Evolutionary conservation across 768 basidiomycete genomes (phyloP).

Genomic region (Auriscalpium vulgare): DNA sequence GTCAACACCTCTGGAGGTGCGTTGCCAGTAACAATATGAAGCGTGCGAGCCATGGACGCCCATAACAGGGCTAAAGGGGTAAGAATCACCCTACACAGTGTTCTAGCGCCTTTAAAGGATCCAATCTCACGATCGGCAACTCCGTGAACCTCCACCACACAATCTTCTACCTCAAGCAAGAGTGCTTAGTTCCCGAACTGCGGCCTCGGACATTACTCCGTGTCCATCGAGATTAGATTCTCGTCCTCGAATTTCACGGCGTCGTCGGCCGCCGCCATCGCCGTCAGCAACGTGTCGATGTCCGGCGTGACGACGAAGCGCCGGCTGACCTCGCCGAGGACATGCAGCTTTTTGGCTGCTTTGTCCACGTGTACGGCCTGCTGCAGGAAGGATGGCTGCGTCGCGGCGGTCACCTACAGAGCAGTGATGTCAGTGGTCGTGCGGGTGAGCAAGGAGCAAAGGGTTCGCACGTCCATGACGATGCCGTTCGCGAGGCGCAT

Average conservation of each 20-base stretch:
- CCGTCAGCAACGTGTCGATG: constrained; percentile 61
- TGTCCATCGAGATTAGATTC: constrained; percentile 50
- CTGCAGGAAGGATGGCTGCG: constrained; percentile 82
- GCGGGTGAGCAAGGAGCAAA: not conserved
- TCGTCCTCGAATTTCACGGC: constrained; percentile 30
- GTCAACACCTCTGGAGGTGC: too few relatives aligned
- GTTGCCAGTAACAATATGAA: too few relatives aligned
- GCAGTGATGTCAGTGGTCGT: not conserved
- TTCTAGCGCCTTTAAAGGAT: too few relatives aligned
- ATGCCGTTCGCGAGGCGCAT: constrained; percentile 79
- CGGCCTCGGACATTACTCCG: constrained; percentile 6
- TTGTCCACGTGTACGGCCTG: constrained; percentile 73
- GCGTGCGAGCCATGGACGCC: too few relatives aligned
- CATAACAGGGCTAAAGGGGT: too few relatives aligned
- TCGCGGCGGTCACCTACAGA: constrained; percentile 67
- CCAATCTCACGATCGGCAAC: too few relatives aligned
- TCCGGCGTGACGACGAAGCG: constrained; percentile 82
- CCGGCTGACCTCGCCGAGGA: constrained; percentile 83
- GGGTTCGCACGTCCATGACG: constrained; percentile 62
- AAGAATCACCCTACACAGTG: too few relatives aligned
- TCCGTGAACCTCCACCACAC: too few relatives aligned
- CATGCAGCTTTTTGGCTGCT: constrained; percentile 47
- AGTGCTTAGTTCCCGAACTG: too few relatives aligned
- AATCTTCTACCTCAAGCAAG: too few relatives aligned
- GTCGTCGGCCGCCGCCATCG: constrained; percentile 50